phyloP scores from a whole-genome alignment of 192 early-diverging fungal species.

The Jimgerdemannia flammicorona region DNA sequence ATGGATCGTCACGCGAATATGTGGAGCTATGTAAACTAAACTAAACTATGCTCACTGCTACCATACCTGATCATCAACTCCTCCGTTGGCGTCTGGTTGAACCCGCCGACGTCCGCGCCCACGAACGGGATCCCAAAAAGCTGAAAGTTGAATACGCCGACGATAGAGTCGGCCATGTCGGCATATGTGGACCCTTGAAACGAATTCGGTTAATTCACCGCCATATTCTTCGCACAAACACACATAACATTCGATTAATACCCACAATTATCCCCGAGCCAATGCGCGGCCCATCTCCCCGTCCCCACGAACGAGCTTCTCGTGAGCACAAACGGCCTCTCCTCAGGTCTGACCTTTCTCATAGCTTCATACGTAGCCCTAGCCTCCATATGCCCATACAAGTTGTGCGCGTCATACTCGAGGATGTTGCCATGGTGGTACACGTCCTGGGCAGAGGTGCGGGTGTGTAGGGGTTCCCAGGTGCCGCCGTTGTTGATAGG shows the following conservation, averaged over 20 bases:
- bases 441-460: background rate
- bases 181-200: conserved; percentile 25
- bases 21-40: too few species aligned
- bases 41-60: conserved; percentile 54
- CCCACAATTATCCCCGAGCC: conserved; percentile 1
- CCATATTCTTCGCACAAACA: background rate
- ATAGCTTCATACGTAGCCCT: conserved; percentile 32
- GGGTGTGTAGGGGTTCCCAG: background rate
- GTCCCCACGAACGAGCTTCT: conserved; percentile 64
- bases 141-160: conserved; percentile 60
- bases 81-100: conserved; percentile 52
- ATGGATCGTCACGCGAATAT: too few species aligned
- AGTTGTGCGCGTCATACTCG: conserved; percentile 26
- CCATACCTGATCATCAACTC: conserved; percentile 53
- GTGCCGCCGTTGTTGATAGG: conserved; percentile 41
- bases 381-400: conserved; percentile 27
- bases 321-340: conserved; percentile 53
- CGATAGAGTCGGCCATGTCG: conserved; percentile 54
- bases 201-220: background rate
- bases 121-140: conserved; percentile 69
- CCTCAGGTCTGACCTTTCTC: conserved; percentile 30
- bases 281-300: conserved; percentile 32
- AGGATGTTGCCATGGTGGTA: background rate
- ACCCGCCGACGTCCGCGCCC: conserved; percentile 72
- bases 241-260: background rate